These are phyloP conservation scores for Aspergillus amoenus DNA, from an alignment of 2,329 filamentous ascomycete species.

Conservation along the genomic window DNA sequence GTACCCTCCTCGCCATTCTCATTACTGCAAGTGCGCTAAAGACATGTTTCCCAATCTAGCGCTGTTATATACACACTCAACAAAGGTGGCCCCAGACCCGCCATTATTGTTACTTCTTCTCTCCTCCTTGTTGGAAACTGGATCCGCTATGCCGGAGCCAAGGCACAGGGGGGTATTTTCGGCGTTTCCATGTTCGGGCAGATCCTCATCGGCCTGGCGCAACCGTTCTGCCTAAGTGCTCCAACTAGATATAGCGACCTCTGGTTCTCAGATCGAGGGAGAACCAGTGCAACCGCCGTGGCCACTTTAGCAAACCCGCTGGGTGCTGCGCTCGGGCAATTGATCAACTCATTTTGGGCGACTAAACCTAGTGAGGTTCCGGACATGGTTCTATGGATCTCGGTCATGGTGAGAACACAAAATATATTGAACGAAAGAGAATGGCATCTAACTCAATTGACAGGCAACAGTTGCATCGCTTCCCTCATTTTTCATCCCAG, in stretches of 20 bases:
- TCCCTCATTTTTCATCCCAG: slow-evolving; percentile 79
- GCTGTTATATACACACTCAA: slow-evolving; percentile 75
- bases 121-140: slow-evolving; percentile 84
- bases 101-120: slow-evolving; percentile 70
- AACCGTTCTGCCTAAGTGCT: slow-evolving; percentile 87
- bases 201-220: slow-evolving; percentile 81
- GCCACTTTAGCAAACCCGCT: slow-evolving; percentile 85
- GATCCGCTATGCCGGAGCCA: slow-evolving; percentile 77
- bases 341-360: slow-evolving; percentile 79
- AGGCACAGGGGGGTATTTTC: slow-evolving; percentile 61
- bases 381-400: slow-evolving; percentile 78
- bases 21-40: neutral
- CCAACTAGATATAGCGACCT: slow-evolving; percentile 89
- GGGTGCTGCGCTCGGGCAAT: slow-evolving; percentile 82
- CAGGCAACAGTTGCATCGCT: slow-evolving; percentile 64
- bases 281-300: slow-evolving; percentile 83
- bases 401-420: slow-evolving; percentile 67
- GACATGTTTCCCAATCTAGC: slow-evolving; percentile 19
- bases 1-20: slow-evolving; percentile 24
- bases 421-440: neutral
- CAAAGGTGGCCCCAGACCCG: slow-evolving; percentile 69
- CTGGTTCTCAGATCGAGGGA: slow-evolving; percentile 85
- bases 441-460: neutral
- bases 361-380: slow-evolving; percentile 65
- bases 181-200: slow-evolving; percentile 86